Percentiles rank a stretch among this genome's conserved stretches.
Conservation (phyloP, 306 rosid genomes). For the Sechiopsis laciniata region DNA sequence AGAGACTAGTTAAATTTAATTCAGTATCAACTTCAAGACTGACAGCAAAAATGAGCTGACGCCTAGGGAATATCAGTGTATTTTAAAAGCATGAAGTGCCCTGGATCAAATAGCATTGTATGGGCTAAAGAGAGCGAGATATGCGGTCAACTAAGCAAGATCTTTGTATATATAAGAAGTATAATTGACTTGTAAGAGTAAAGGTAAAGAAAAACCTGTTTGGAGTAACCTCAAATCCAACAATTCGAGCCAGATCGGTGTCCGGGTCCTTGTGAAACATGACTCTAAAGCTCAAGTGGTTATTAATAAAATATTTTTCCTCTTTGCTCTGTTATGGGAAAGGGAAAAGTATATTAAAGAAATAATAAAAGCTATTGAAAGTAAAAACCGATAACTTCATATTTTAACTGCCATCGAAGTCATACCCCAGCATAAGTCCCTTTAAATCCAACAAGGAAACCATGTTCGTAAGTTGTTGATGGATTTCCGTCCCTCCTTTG, state of each 20-base stretch:
- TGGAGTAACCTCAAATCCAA: slow-evolving; percentile 96
- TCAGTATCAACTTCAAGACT: not conserved
- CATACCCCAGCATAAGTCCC: slow-evolving; percentile 96
- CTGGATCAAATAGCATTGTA: not conserved
- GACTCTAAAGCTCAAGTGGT: slow-evolving; percentile 96
- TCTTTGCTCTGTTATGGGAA: slow-evolving; percentile 69
- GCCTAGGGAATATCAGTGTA: not conserved
- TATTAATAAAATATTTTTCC: slow-evolving; percentile 86
- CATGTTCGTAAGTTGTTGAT: slow-evolving; percentile 91
- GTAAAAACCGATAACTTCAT: slow-evolving; percentile 19
- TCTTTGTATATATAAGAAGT: not conserved
- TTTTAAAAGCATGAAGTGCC: not conserved
- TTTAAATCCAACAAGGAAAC: slow-evolving; percentile 91
- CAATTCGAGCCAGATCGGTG: slow-evolving; percentile 85
- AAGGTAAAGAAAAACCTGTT: slow-evolving; percentile 51
- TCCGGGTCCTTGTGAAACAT: slow-evolving; percentile 93
- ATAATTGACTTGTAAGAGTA: not conserved
- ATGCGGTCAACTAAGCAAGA: not conserved
- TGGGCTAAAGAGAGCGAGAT: not conserved
- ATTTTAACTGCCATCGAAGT: slow-evolving; percentile 26
- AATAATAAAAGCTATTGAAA: not conserved
- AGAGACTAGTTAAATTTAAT: not conserved
- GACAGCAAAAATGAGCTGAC: not conserved
- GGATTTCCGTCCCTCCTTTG: slow-evolving; percentile 83
- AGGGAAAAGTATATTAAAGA: slow-evolving; percentile 21